phyloP scores from a whole-genome alignment of 768 basidiomycete genomes.

The Pisolithus marmoratus region DNA sequence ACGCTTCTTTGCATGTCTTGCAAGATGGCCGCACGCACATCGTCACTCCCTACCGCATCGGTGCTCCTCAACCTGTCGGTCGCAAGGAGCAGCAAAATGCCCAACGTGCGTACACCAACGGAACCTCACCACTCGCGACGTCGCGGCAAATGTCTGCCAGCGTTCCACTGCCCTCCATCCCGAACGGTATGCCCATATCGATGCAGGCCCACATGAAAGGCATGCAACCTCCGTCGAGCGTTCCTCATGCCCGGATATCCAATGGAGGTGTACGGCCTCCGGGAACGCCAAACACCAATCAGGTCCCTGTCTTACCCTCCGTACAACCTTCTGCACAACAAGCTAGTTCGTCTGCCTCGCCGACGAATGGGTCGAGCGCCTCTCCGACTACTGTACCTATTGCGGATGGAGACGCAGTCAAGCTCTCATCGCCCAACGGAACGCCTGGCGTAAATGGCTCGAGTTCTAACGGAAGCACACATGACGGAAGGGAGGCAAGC shows the following conservation, averaged over 20 bases:
- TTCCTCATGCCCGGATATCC: conserved; percentile 55
- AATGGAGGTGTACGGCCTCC: conserved; percentile 16
- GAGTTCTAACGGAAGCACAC: background rate
- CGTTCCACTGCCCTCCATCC: conserved; percentile 20
- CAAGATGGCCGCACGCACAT: conserved; percentile 47
- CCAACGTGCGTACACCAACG: conserved; percentile 18
- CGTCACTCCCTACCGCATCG: conserved; percentile 43
- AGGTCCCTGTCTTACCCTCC: background rate
- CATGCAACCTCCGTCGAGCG: conserved; percentile 40
- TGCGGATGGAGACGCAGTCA: background rate
- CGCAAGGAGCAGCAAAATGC: conserved; percentile 21
- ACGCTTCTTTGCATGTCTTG: conserved; percentile 38
- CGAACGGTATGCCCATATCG: conserved; percentile 50
- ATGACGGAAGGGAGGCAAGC: background rate
- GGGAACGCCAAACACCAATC: background rate
- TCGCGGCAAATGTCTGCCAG: conserved; percentile 16
- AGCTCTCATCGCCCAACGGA: background rate
- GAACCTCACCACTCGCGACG: conserved; percentile 19
- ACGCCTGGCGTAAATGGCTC: background rate
- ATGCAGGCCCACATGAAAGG: conserved; percentile 55
- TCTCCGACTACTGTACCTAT: background rate
- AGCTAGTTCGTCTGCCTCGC: background rate
- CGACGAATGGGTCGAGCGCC: background rate
- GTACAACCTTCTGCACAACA: background rate
- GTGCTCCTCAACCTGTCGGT: conserved; percentile 23